phyloP scores from a whole-genome alignment of 495 filamentous ascomycete genomes.

The Trichocladium uniseriatum region DNA sequence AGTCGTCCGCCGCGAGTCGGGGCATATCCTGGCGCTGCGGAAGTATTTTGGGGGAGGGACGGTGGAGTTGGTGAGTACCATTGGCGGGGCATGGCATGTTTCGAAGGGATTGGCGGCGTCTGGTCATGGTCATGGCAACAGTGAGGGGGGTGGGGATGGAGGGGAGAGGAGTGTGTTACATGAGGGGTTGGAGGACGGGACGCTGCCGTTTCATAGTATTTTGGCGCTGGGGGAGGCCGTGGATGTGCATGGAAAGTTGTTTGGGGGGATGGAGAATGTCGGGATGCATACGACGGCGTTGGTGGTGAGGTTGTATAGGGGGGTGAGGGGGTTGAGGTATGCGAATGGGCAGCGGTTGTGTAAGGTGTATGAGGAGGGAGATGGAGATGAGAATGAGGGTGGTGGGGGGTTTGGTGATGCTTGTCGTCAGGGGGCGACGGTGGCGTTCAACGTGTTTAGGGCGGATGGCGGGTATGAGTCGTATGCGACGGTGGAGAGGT shows the following conservation, averaged over 20 bases:
- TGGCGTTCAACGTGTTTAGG: slow-evolving; percentile 59
- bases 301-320: slow-evolving; percentile 39
- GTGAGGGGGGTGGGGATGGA: background rate
- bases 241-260: slow-evolving; percentile 53
- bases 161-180: slow-evolving; percentile 34
- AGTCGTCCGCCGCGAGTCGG: slow-evolving; percentile 54
- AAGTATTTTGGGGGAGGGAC: slow-evolving; percentile 74
- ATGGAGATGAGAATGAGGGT: background rate
- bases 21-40: slow-evolving; percentile 50
- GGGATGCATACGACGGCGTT: slow-evolving; percentile 55
- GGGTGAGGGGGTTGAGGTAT: slow-evolving; percentile 47
- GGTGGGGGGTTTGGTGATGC: slow-evolving; percentile 43
- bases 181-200: slow-evolving; percentile 67
- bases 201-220: slow-evolving; percentile 69
- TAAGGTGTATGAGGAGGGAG: slow-evolving; percentile 44
- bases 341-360: slow-evolving; percentile 48
- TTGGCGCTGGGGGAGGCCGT: slow-evolving; percentile 62
- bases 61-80: slow-evolving; percentile 56
- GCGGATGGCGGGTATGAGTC: slow-evolving; percentile 46
- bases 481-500: slow-evolving; percentile 52
- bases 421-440: slow-evolving; percentile 54
- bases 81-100: slow-evolving; percentile 53
- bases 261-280: slow-evolving; percentile 51
- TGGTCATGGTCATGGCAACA: slow-evolving; percentile 5
- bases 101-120: slow-evolving; percentile 38